Percentiles rank a stretch among this genome's conserved stretches.
These are phyloP conservation scores for Monocercomonoides exilis DNA, from an alignment of 78 protist species.

Conservation along the genomic window DNA sequence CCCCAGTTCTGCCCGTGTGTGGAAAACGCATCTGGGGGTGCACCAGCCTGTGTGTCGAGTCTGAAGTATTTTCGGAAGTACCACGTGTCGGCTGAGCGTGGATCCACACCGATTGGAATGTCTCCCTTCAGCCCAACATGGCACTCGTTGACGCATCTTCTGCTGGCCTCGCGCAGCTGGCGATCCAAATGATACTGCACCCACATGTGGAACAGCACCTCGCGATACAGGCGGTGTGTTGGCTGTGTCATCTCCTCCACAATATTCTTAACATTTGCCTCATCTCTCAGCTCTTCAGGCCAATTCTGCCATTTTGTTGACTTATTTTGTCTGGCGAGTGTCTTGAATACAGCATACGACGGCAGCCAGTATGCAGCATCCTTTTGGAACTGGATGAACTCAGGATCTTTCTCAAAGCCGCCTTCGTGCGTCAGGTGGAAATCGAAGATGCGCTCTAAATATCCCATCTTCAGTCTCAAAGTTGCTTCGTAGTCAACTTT, in stretches of 20 bases:
- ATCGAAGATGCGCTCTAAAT: not conserved
- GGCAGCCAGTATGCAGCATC: slow-evolving; percentile 53
- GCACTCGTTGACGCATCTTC: not conserved
- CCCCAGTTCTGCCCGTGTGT: slow-evolving; percentile 82
- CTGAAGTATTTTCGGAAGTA: slow-evolving; percentile 44
- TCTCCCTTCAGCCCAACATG: slow-evolving; percentile 72
- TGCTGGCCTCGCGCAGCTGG: slow-evolving; percentile 52
- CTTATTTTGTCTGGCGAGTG: slow-evolving; percentile 37
- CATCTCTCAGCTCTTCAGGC: slow-evolving; percentile 34
- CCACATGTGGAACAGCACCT: slow-evolving; percentile 44
- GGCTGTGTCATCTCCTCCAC: not conserved
- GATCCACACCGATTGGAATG: slow-evolving; percentile 74
- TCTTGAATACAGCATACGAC: slow-evolving; percentile 52
- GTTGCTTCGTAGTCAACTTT: slow-evolving; percentile 45
- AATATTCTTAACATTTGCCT: not conserved
- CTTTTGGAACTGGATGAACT: slow-evolving; percentile 6
- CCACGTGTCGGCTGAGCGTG: slow-evolving; percentile 62
- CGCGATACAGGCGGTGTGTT: slow-evolving; percentile 30
- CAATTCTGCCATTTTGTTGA: slow-evolving; percentile 43
- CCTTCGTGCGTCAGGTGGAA: not conserved
- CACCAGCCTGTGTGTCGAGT: slow-evolving; percentile 59
- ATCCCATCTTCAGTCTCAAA: not conserved
- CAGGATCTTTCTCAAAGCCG: slow-evolving; percentile 14
- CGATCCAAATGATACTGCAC: slow-evolving; percentile 59
- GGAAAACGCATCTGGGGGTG: slow-evolving; percentile 73